Percentiles rank a stretch among this genome's conserved stretches.
These are phyloP conservation scores for Pisolithus tinctorius DNA, from an alignment of 768 basidiomycete genomes.

Conservation along the genomic window DNA sequence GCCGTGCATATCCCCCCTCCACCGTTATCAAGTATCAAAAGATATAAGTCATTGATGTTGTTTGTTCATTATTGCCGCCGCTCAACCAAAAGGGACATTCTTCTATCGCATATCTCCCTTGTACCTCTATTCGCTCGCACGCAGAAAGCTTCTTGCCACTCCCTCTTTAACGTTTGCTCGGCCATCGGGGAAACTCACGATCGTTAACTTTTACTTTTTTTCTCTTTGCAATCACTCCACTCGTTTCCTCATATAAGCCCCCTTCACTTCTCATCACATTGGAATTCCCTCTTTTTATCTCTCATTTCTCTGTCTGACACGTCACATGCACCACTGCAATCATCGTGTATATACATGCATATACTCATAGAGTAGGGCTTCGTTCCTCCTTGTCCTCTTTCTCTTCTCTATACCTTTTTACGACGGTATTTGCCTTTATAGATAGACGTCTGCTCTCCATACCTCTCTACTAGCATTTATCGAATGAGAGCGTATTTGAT, in stretches of 20 bases:
- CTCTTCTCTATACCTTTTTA: background rate
- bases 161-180: background rate
- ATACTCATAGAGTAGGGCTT: conserved; percentile 2
- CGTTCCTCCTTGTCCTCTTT: background rate
- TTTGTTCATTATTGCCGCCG: background rate
- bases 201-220: background rate
- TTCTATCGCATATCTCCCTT: conserved; percentile 1
- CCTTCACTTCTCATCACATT: background rate
- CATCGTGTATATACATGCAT: conserved; percentile 3
- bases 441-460: background rate
- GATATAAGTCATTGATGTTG: background rate
- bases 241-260: background rate
- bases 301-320: background rate
- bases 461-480: background rate
- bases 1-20: background rate
- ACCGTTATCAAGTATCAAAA: conserved; percentile 1
- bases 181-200: background rate
- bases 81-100: conserved; percentile 16
- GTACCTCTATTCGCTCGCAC: conserved; percentile 7
- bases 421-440: background rate
- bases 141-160: background rate
- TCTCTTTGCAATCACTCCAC: background rate
- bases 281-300: background rate
- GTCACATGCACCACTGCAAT: background rate
- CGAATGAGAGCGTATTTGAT: background rate